Percentiles rank a stretch among this genome's conserved stretches.
Evolutionary conservation across 441 rosid species (phyloP).

Genomic region (Croton setiger): DNA sequence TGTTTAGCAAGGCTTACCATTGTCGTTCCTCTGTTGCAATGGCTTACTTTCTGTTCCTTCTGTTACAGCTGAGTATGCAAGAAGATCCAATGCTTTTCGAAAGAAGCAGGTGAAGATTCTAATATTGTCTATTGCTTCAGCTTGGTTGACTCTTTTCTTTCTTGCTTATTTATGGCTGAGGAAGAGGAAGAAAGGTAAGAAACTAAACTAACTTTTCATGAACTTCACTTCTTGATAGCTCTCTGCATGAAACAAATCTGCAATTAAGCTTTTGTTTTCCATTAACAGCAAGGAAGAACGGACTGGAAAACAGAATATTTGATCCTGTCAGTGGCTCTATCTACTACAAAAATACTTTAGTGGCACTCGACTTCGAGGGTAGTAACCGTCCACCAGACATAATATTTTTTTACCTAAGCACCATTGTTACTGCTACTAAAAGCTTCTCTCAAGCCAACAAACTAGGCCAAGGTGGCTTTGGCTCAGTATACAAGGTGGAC

Average conservation of each 20-base stretch:
- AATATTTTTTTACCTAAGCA: conserved; percentile 3
- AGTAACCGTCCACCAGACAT: background rate
- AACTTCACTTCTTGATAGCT: no score
- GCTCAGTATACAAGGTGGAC: conserved; percentile 30
- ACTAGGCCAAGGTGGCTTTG: conserved; percentile 36
- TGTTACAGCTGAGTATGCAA: conserved; percentile 10
- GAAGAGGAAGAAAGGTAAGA: background rate
- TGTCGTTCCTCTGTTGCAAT: background rate
- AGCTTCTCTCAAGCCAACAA: conserved; percentile 18
- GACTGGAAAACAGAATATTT: background rate
- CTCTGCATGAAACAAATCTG: no score
- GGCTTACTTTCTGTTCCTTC: no score
- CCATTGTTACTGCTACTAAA: conserved; percentile 17
- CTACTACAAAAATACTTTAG: conserved; percentile 9
- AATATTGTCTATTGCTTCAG: background rate
- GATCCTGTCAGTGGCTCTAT: background rate
- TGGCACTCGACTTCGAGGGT: background rate
- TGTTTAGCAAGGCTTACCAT: background rate
- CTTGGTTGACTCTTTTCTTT: conserved; percentile 3
- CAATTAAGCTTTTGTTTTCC: background rate
- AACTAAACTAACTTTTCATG: background rate
- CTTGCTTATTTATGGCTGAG: conserved; percentile 1
- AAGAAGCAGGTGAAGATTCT: background rate
- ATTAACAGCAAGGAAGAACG: conserved; percentile 1
- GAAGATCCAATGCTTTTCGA: background rate